Evolutionary conservation across 2,329 filamentous ascomycete species (phyloP), one percentile per base, ranked within the genome.

Genomic region (Cadophora malorum): DNA sequence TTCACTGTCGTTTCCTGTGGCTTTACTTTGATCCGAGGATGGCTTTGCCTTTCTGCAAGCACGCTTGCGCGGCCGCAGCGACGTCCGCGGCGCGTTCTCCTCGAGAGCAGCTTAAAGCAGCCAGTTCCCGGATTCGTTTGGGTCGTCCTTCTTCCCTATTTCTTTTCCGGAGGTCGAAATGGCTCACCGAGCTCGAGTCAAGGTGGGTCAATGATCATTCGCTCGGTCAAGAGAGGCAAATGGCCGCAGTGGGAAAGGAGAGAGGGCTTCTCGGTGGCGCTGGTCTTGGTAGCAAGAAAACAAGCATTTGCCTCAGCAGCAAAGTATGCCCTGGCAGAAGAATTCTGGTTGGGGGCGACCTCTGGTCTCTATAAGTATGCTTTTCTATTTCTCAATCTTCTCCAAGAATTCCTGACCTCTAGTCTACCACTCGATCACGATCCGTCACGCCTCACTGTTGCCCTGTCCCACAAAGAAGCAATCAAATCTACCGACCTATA

Each of bases 401-500:
- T n/a, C n/a, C n/a, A n/a, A n/a, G n/a, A n/a, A n/a, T n/a, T n/a
- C n/a, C n/a, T n/a, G n/a, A n/a, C n/a, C n/a, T n/a, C 33, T 41
- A 56, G 25, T 33, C 25, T 23, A 49, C 28, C 33, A 49, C 28
- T 28, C 23, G 28, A 25, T 50, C 53, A 60, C 33, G 4, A 21
- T 41, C 38, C 25, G 41, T 45, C 59, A 50, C 62, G 53, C 63
- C 59, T 66, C 55, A 69, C 49, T 47, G 63, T 45, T 45, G 35
- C 38, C 61, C 31, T 53, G 31, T 47, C n/a, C n/a, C 47, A 56
- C 38, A 60, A 28, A 49, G 16, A 53, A 61, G 49, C 64, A 64
- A 69, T 69, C 69, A 69, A 41, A 25, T 59, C 50, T 41, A 3
- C 21, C 19, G 25, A 35, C 33, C 33, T 25, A 53, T 58, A 63